Base-by-base conservation (phyloP, 1,139 yeast species). In the Suhomyces choctaworum region DNA sequence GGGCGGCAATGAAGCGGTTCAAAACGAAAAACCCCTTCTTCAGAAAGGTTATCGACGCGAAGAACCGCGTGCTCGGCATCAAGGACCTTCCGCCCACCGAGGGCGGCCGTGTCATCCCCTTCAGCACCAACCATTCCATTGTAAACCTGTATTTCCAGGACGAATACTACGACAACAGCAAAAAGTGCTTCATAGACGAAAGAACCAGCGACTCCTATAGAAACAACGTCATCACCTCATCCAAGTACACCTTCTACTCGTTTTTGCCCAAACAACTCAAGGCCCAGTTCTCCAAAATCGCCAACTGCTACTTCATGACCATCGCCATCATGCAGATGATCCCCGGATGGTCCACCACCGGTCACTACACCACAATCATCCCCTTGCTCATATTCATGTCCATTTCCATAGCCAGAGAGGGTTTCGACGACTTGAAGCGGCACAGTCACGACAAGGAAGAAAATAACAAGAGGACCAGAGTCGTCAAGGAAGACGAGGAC, bases 291-390 rank as follows among this genome's bases (percentile, higher is more conserved):
- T 87, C 96, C 13, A 92, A 89, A 56, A 56, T 92, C 30, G 98
- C 98, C 12, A 92, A 92, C 53, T 73, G 92, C 48, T 76, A 89
- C 58, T 89, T 92, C 60, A 62, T 92, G 75, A 71, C 80, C 7
- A 94, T 92, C 16, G 90, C 97, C 3, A 85, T 92, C 41, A 68
- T 90, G 72, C 97, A 92, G 56, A 82, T 90, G 94, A 83, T 92
- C 35, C 98, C 98, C 0, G 80, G 90, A 1, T 92, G 97, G 97
- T 88, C 97, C 3, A 89, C 98, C 3, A 92, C 98, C 0, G 98
- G 97, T 41, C 84, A 88, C n/a, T 88, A 80, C 56, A 92, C 97
- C 3, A 92, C 98, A 2, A 90, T 92, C 48, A 73, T 90, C 25
- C 98, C 98, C 1, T 69, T 92, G 39, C 64, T 83, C 56, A 76